phyloP scores from a whole-genome alignment of 345 rosid genomes.

The Hibiscus syriacus region DNA sequence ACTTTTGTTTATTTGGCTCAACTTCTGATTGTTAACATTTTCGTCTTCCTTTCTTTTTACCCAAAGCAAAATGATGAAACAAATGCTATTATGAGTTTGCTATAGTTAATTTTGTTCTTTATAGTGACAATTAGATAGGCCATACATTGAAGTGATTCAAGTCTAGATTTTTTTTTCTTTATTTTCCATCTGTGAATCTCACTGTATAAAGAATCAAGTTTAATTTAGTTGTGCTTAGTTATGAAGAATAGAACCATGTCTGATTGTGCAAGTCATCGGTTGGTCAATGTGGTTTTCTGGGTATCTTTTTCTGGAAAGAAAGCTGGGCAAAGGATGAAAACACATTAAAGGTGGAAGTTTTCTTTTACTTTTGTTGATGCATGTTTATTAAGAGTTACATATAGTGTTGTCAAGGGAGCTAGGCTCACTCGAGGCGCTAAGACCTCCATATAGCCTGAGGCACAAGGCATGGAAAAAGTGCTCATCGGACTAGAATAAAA shows the following conservation, averaged over 20 bases:
- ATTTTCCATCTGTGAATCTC: not conserved
- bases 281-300: conserved; percentile 99
- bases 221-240: not conserved
- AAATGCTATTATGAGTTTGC: not conserved
- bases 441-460: not conserved
- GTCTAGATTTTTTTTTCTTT: not conserved
- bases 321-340: conserved; percentile 89
- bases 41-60: not conserved
- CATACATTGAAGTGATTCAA: not conserved
- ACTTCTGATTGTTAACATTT: not conserved
- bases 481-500: not conserved
- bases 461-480: not conserved
- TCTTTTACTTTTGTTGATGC: not conserved
- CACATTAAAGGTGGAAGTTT: conserved; percentile 51
- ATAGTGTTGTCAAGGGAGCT: not conserved
- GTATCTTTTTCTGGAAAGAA: conserved; percentile 83
- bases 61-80: not conserved
- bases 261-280: conserved; percentile 63
- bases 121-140: not conserved
- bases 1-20: not conserved
- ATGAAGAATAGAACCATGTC: not conserved
- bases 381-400: not conserved
- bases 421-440: not conserved
- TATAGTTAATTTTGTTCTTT: not conserved
- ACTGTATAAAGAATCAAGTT: not conserved